Percentiles rank a stretch among this genome's conserved stretches.
Evolutionary conservation across 2,329 filamentous ascomycete species (phyloP).

Genomic region (Ophiostoma ips): DNA sequence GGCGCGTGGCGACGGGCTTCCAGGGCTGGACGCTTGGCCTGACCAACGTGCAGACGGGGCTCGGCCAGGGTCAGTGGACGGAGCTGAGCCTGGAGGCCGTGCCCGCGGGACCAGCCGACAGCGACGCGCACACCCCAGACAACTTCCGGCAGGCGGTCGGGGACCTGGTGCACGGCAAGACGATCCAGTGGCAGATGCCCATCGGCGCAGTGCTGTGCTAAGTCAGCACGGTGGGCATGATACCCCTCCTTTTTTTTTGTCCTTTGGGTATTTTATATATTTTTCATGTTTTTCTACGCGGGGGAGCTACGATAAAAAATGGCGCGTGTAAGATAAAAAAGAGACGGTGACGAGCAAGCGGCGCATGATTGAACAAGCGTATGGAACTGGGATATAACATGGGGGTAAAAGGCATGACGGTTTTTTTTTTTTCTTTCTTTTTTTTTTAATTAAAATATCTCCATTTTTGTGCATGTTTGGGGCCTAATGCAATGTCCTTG

Average conservation of each 20-base stretch:
- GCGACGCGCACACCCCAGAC: not conserved
- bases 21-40: conserved; percentile 33
- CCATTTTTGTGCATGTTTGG: no score
- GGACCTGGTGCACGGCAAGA: conserved; percentile 6
- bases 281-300: not conserved
- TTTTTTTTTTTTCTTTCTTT: not conserved
- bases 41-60: conserved; percentile 37
- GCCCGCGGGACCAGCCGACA: conserved; percentile 3
- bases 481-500: no score
- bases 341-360: not conserved
- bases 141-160: conserved; percentile 7
- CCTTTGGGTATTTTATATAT: not conserved
- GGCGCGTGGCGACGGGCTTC: conserved; percentile 28
- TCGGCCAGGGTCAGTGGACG: conserved; percentile 35
- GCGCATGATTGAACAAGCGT: conserved; percentile 1
- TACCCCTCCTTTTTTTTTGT: not conserved
- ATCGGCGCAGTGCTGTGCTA: not conserved
- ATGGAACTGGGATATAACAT: not conserved
- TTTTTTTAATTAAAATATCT: not conserved
- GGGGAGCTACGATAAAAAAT: not conserved
- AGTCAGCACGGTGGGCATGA: not conserved
- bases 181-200: conserved; percentile 8
- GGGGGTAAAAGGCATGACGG: not conserved
- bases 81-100: conserved; percentile 33
- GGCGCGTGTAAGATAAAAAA: not conserved